Conservation (phyloP, 1,139 yeast species). For the Nakaseomyces kungkrabaensis region DNA sequence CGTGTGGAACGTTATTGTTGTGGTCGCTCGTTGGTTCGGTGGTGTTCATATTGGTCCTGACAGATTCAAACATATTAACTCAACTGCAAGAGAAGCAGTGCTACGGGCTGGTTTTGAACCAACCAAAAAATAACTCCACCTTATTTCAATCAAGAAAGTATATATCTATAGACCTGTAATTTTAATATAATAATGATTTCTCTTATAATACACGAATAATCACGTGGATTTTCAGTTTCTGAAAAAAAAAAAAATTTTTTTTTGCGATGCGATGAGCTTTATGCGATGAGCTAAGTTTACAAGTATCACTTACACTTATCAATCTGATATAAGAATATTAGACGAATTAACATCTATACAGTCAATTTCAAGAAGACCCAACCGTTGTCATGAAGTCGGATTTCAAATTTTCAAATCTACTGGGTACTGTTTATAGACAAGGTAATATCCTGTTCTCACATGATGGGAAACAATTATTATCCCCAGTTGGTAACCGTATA, state of each 20-base stretch:
- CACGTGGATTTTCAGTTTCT: conserved; percentile 9
- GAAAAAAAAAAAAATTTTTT: conserved; percentile 5
- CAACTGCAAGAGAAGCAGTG: conserved; percentile 79
- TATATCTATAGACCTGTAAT: not conserved
- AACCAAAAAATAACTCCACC: conserved; percentile 14
- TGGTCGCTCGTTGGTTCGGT: conserved; percentile 86
- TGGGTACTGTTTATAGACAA: conserved; percentile 90
- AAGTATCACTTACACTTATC: not conserved
- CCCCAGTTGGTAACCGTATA: conserved; percentile 94
- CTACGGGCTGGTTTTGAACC: conserved; percentile 46
- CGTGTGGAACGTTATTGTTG: conserved; percentile 73
- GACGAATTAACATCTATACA: no score
- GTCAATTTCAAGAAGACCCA: no score
- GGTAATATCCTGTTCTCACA: conserved; percentile 83
- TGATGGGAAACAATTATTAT: conserved; percentile 72
- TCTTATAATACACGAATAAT: no score
- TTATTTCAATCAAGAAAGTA: not conserved
- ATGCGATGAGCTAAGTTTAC: no score
- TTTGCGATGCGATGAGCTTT: conserved; percentile 6
- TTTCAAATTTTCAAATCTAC: conserved; percentile 65
- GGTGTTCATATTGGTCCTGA: conserved; percentile 90
- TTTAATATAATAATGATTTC: not conserved
- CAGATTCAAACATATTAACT: conserved; percentile 84
- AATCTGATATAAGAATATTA: not conserved
- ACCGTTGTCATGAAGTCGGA: conserved; percentile 40